These are phyloP conservation scores for Tilletia horrida DNA, from an alignment of 1,284 basidiomycete species.

Conservation along the genomic window DNA sequence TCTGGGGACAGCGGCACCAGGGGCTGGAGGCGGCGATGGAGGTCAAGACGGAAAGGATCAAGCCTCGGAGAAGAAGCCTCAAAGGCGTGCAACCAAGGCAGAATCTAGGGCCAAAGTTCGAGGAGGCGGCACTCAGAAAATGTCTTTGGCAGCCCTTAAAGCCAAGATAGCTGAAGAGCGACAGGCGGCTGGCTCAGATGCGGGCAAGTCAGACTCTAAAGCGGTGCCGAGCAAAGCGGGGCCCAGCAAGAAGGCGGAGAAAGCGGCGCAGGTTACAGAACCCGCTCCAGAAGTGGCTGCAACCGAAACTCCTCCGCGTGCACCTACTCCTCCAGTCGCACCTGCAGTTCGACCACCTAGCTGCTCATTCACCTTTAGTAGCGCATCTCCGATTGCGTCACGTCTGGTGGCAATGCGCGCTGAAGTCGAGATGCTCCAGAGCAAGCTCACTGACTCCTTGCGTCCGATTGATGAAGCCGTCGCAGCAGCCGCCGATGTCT, in stretches of 20 bases:
- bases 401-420: constrained; percentile 16
- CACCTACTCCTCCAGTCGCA: neutral
- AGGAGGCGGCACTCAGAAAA: neutral
- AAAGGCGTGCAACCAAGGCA: constrained; percentile 4
- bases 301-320: neutral
- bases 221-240: neutral
- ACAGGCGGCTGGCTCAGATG: constrained; percentile 2
- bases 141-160: constrained; percentile 1
- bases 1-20: neutral
- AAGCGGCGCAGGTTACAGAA: neutral
- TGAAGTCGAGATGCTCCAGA: constrained; percentile 14
- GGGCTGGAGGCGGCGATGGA: neutral
- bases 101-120: constrained; percentile 13
- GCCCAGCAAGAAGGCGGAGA: neutral
- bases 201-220: neutral
- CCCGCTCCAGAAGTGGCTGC: neutral
- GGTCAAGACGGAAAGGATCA: constrained; percentile 1
- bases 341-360: neutral
- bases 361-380: neutral
- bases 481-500: constrained; percentile 11
- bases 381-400: constrained; percentile 3
- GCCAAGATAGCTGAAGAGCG: constrained; percentile 10
- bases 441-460: neutral
- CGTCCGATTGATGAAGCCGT: constrained; percentile 17
- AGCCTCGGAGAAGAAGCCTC: neutral